A percentile compares a stretch with the other conserved stretches of the same genome.
Evolutionary conservation across 305 asterid species (phyloP).

Genomic region (Coffea humblotiana): DNA sequence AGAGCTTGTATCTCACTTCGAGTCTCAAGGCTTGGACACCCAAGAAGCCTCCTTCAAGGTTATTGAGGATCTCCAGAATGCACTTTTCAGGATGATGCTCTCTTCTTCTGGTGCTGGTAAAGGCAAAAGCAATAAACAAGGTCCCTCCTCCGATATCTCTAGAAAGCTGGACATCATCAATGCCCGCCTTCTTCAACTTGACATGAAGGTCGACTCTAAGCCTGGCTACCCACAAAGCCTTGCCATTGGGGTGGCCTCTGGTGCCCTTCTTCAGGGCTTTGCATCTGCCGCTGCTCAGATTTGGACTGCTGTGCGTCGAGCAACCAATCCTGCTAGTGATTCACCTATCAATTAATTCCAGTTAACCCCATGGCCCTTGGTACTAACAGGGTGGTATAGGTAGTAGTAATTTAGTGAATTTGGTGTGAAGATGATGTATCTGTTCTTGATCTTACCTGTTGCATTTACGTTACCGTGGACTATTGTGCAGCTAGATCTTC

Average conservation of each 20-base stretch:
- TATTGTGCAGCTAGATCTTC: too few species aligned
- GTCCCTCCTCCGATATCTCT: constrained; percentile 29
- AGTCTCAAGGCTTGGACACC: constrained; percentile 65
- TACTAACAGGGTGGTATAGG: too few species aligned
- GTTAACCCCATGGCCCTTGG: neutral
- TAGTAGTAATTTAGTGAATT: too few species aligned
- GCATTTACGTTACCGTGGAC: too few species aligned
- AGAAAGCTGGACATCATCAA: constrained; percentile 68
- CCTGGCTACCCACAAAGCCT: constrained; percentile 68
- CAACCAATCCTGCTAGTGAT: constrained; percentile 24
- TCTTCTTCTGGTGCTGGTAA: constrained; percentile 18
- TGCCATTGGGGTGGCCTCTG: constrained; percentile 71
- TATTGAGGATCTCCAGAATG: constrained; percentile 80
- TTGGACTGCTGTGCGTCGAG: constrained; percentile 46
- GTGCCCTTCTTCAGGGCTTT: constrained; percentile 29
- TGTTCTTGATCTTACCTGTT: too few species aligned
- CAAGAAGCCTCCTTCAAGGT: constrained; percentile 80
- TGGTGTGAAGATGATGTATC: too few species aligned
- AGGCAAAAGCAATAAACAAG: constrained; percentile 26
- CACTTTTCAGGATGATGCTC: constrained; percentile 48
- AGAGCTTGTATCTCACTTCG: constrained; percentile 75
- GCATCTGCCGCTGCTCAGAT: constrained; percentile 37
- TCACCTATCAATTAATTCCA: neutral
- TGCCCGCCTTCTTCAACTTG: constrained; percentile 57
- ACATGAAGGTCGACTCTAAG: constrained; percentile 76